Percentiles rank a stretch among this genome's conserved stretches.
Evolutionary conservation across 352 stramenopile species (phyloP).

Genomic region (Phytopythium cucurbitacearum): DNA sequence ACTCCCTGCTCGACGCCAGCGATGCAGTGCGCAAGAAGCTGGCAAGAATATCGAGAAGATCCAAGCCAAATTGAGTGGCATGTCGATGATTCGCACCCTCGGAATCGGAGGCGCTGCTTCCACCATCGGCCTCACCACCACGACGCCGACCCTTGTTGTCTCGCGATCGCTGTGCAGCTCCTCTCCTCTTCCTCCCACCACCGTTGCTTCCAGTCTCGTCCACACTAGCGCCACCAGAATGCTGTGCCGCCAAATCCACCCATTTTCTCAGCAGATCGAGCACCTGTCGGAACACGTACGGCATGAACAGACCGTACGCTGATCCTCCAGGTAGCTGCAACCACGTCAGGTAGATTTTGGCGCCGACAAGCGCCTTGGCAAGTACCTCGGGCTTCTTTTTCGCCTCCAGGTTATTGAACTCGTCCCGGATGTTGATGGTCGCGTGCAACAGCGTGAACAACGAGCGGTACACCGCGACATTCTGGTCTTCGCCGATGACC

Average conservation of each 20-base stretch:
- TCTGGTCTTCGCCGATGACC: slow-evolving; percentile 25
- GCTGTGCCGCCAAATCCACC: slow-evolving; percentile 30
- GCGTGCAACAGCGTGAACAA: slow-evolving; percentile 58
- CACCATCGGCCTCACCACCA: slow-evolving; percentile 17
- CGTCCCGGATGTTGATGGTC: slow-evolving; percentile 53
- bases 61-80: slow-evolving; percentile 42
- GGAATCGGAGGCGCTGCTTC: slow-evolving; percentile 17
- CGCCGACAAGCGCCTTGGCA: slow-evolving; percentile 56
- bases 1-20: slow-evolving; percentile 62
- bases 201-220: slow-evolving; percentile 1
- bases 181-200: slow-evolving; percentile 5
- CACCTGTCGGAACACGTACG: slow-evolving; percentile 80
- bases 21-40: slow-evolving; percentile 58
- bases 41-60: slow-evolving; percentile 57
- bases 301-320: slow-evolving; percentile 82
- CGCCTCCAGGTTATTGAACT: slow-evolving; percentile 32
- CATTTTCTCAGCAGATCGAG: slow-evolving; percentile 81
- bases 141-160: slow-evolving; percentile 8
- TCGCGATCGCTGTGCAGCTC: slow-evolving; percentile 9
- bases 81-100: slow-evolving; percentile 15
- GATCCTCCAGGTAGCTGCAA: slow-evolving; percentile 76
- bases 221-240: slow-evolving; percentile 6
- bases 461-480: slow-evolving; percentile 49
- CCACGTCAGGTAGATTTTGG: slow-evolving; percentile 78
- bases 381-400: slow-evolving; percentile 37